A percentile compares a stretch with the other conserved stretches of the same genome.
Conservation (phyloP, 2,329 filamentous ascomycete genomes). For the Phaeoacremonium minimum region DNA sequence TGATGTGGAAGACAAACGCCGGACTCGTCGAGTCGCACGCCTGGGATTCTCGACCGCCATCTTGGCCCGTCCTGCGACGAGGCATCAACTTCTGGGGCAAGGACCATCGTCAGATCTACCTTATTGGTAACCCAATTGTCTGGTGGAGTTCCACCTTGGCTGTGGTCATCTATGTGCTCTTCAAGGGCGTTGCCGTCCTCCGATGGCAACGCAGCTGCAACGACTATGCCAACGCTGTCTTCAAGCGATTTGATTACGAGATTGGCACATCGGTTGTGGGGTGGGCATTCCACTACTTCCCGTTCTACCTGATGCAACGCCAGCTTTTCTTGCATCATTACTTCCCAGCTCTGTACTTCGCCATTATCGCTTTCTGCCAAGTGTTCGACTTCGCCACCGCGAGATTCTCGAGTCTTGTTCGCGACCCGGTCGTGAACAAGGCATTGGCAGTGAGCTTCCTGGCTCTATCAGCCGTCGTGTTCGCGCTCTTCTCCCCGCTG, state of each 20-base stretch:
- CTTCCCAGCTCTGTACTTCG: conserved; percentile 94
- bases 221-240: conserved; percentile 76
- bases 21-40: conserved; percentile 94
- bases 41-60: conserved; percentile 92
- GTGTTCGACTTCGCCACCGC: conserved; percentile 80
- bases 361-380: conserved; percentile 83
- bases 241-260: conserved; percentile 98
- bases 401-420: conserved; percentile 64
- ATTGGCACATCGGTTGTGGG: conserved; percentile 84
- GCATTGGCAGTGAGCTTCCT: conserved; percentile 71
- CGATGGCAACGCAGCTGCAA: conserved; percentile 91
- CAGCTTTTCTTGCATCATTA: conserved; percentile 99
- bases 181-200: conserved; percentile 84
- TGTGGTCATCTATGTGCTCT: conserved; percentile 69
- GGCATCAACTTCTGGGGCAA: conserved; percentile 99
- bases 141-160: conserved; percentile 88
- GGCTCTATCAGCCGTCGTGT: conserved; percentile 67
- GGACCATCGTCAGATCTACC: conserved; percentile 90
- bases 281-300: conserved; percentile 98
- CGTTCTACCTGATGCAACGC: conserved; percentile 96
- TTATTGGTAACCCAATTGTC: conserved; percentile 89
- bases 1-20: conserved; percentile 99
- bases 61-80: conserved; percentile 86
- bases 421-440: conserved; percentile 70
- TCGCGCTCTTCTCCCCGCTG: conserved; percentile 81